Evolutionary conservation across 768 basidiomycete genomes (phyloP).

Genomic region (Suillus plorans): DNA sequence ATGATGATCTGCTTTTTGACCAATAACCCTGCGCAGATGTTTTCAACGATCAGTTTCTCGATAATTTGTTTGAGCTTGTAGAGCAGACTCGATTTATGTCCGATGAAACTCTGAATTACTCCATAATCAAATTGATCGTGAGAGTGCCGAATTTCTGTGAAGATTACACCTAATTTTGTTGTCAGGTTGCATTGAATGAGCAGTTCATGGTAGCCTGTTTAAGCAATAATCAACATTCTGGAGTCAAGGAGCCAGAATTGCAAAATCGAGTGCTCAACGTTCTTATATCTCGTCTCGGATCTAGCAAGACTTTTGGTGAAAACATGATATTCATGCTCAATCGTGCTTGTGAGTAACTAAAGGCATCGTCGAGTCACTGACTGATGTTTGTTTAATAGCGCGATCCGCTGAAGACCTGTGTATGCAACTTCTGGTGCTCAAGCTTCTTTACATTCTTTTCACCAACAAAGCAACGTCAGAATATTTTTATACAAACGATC

Average conservation of each 20-base stretch:
- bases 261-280: slow-evolving; percentile 83
- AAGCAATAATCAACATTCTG: slow-evolving; percentile 25
- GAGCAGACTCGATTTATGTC: slow-evolving; percentile 86
- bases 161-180: slow-evolving; percentile 4
- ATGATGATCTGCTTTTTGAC: slow-evolving; percentile 4
- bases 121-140: slow-evolving; percentile 92
- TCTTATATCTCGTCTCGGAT: slow-evolving; percentile 78
- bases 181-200: slow-evolving; percentile 89
- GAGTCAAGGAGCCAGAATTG: slow-evolving; percentile 36
- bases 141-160: slow-evolving; percentile 25
- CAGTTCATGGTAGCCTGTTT: slow-evolving; percentile 96
- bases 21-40: slow-evolving; percentile 46
- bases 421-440: slow-evolving; percentile 92
- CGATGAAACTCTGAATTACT: slow-evolving; percentile 94
- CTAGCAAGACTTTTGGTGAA: slow-evolving; percentile 95
- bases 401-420: slow-evolving; percentile 88
- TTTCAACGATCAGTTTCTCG: slow-evolving; percentile 84
- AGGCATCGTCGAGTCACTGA: background rate
- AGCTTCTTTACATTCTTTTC: slow-evolving; percentile 92
- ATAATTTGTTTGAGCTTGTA: slow-evolving; percentile 88
- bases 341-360: slow-evolving; percentile 70
- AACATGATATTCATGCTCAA: slow-evolving; percentile 99
- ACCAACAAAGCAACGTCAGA: slow-evolving; percentile 91
- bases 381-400: slow-evolving; percentile 44
- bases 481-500: slow-evolving; percentile 98